A percentile compares a stretch with the other conserved stretches of the same genome.
These are phyloP conservation scores for Penicillium sp. DNA, from an alignment of 2,329 filamentous ascomycete species.

Conservation along the genomic window DNA sequence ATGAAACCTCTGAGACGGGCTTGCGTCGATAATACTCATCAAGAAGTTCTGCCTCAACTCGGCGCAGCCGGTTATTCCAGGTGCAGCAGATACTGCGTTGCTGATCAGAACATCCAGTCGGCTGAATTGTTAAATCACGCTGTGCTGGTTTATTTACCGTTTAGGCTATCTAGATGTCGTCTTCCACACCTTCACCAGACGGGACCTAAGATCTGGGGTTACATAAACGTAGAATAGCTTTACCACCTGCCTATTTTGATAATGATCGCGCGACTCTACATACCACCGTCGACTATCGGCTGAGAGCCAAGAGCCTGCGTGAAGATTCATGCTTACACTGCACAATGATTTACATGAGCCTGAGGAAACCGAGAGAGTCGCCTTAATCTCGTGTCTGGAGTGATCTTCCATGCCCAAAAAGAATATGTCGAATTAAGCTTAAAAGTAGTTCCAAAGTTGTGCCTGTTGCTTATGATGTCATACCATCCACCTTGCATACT, in stretches of 20 bases:
- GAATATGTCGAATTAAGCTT: no score
- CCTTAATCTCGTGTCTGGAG: no score
- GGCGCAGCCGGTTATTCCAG: constrained; percentile 5
- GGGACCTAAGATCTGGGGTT: neutral
- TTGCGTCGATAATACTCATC: constrained; percentile 38
- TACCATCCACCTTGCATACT: neutral
- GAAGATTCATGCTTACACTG: neutral
- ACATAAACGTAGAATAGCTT: neutral
- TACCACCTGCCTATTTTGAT: neutral
- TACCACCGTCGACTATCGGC: neutral
- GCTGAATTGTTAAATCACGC: constrained; percentile 15
- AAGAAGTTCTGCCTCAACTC: constrained; percentile 24
- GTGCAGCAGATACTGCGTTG: constrained; percentile 13
- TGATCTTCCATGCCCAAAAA: no score
- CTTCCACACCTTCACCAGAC: constrained; percentile 26
- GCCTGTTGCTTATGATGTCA: constrained; percentile 1
- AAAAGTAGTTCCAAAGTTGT: no score
- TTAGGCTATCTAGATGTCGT: constrained; percentile 31
- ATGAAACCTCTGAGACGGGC: constrained; percentile 32
- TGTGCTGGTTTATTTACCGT: constrained; percentile 8
- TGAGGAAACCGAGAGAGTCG: neutral
- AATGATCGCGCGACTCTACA: neutral
- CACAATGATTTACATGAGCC: neutral
- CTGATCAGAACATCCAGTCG: constrained; percentile 18
- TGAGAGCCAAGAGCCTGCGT: neutral